Evolutionary conservation across 805 yeast genomes (phyloP).

Genomic region (Kuraishia molischiana): DNA sequence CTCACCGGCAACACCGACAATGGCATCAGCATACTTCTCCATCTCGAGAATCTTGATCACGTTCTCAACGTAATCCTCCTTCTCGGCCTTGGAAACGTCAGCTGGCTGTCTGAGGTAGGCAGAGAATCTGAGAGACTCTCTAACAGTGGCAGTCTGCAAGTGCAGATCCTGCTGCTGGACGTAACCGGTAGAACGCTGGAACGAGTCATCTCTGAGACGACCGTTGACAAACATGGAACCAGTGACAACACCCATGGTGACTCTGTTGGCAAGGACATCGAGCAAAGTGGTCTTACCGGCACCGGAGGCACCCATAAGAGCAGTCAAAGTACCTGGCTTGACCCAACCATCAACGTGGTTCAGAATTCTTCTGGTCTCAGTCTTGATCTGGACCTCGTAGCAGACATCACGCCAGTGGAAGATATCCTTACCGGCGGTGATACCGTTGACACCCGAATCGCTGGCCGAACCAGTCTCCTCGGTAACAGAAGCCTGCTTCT

Average conservation of each 20-base stretch:
- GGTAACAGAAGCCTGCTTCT: slow-evolving; percentile 15
- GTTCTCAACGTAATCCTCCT: slow-evolving; percentile 40
- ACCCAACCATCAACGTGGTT: slow-evolving; percentile 73
- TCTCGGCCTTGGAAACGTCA: slow-evolving; percentile 29
- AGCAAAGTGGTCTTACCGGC: slow-evolving; percentile 52
- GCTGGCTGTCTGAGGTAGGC: slow-evolving; percentile 38
- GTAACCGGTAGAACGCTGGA: slow-evolving; percentile 46
- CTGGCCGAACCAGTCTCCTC: slow-evolving; percentile 15
- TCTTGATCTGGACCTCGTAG: slow-evolving; percentile 57
- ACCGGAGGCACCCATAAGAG: slow-evolving; percentile 60
- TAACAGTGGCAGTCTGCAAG: slow-evolving; percentile 37
- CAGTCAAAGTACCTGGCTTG: slow-evolving; percentile 74
- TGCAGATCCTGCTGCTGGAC: slow-evolving; percentile 56
- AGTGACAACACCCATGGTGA: slow-evolving; percentile 44
- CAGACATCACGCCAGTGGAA: slow-evolving; percentile 75
- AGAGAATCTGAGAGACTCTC: slow-evolving; percentile 43
- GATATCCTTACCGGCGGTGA: slow-evolving; percentile 31
- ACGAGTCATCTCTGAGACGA: slow-evolving; percentile 32
- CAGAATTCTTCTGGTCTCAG: slow-evolving; percentile 50
- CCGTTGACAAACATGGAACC: slow-evolving; percentile 55
- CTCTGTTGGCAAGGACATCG: slow-evolving; percentile 43
- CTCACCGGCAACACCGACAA: slow-evolving; percentile 37
- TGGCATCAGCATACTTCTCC: slow-evolving; percentile 46
- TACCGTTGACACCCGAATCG: slow-evolving; percentile 16
- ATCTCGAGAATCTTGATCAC: slow-evolving; percentile 41